Evolutionary conservation across 2,329 filamentous ascomycete genomes (phyloP), one percentile per base, ranked within the genome.

Genomic region (Emmonsiellopsis sp.): DNA sequence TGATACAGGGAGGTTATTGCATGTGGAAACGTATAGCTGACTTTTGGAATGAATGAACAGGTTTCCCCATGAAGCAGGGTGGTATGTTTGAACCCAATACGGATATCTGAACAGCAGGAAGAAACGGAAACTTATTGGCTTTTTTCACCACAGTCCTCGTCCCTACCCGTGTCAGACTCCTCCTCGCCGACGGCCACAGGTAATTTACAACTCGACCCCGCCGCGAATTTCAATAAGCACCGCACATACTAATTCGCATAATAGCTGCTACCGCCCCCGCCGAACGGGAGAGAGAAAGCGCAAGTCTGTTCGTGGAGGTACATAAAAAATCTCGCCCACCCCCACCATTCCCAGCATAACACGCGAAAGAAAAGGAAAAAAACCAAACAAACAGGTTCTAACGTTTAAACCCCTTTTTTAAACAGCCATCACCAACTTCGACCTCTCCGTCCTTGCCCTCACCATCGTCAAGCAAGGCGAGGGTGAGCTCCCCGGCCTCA

Each of bases 41-140:
- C 65, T 54, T 42, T 7, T 55, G 11, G 37, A 30, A 35, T 26
- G 38, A 31, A 42, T 55, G 44, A 47, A 50, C 53, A 72, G 70
- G 93, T 82, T 98, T 98, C 85, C 93, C 93, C 69, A 98, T 98
- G 93, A 98, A 98, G 90, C 94, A 98, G 86, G 93, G 93, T 83
- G 69, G 73, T 76, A 75, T 67, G 73, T 74, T 53, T 50, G 58
- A 61, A 59, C 59, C 62, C 58, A 61, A 48, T 51, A 53, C 52
- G 60, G 57, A 60, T 55, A 54, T 51, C 34, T 44, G 51, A 57
- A 41, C 32, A 51, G 46, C 48, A 44, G 51, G 50, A 13, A 44
- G 52, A 50, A 48, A 50, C 42, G 56, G 55, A 63, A 65, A 63
- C 68, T 67, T 50, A 69, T 62, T 58, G 52, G 59, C 54, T 53